Evolutionary conservation across 176 grass and related monocot species (phyloP), one percentile per base, ranked within the genome.

Genomic region (Triticum aestivum): DNA sequence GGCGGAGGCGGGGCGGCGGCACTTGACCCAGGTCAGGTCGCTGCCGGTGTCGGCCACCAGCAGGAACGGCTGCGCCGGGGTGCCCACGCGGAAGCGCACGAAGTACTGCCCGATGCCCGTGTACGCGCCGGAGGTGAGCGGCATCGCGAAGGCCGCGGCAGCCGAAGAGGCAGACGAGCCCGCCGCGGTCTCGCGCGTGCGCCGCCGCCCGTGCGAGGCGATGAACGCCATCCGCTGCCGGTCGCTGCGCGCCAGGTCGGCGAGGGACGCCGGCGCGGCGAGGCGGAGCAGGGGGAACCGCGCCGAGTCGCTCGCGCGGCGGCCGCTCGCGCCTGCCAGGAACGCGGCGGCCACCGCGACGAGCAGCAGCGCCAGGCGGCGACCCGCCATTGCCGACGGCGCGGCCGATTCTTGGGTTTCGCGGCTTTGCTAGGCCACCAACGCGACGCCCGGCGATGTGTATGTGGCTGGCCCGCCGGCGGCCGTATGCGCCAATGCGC

Each of bases 21-120:
- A 99, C 76, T 99, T 99, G 71, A 93, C 92, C 97, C 97, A 99
- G 63, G 97, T 99, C 17, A 99, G 97, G 89, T 99, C 97, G 86
- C 97, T 99, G 34, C 97, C 97, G 29, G 97, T 99, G 85, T 99
- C 97, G 35, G 92, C 87, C 24, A 99, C 92, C 29, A 99, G 85
- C 34, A 91, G 65, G 82, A 96, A 96, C 69, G 86, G 88, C 79
- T 84, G 94, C 73, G 97, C 97, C 15, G 97, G 97, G 5, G 94
- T 99, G 41, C 97, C 97, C 6, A 99, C 79, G 29, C 92, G 94
- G 83, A 99, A 93, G 8, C 87, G 90, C 54, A 91, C 97, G 75
- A 99, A 96, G 85, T 93, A 99, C 79, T 96, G 90, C 32, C 90
- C 97, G 5, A 80, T 90, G 12, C 94, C 92, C 9, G 89, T 84